phyloP scores from a whole-genome alignment of 805 yeast species.

The Kluyveromyces nonfermentans region DNA sequence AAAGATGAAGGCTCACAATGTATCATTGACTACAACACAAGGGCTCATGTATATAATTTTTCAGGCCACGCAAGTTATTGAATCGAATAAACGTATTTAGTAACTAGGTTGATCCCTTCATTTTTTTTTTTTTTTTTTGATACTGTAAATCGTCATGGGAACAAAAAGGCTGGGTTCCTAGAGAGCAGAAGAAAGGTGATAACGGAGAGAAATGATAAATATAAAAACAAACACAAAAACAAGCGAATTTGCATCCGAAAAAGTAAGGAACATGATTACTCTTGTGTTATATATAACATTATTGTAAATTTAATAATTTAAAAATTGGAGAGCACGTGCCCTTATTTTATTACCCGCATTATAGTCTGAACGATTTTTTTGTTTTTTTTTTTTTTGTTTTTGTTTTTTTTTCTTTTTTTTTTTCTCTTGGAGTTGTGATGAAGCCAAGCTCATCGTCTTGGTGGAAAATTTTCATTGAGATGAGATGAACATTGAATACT shows the following conservation, averaged over 20 bases:
- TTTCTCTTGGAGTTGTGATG: not conserved
- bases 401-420: not conserved
- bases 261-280: too few relatives aligned
- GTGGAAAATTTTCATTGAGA: conserved; percentile 1
- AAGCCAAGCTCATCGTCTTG: not conserved
- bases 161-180: too few relatives aligned
- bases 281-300: too few relatives aligned
- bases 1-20: not conserved
- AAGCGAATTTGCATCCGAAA: not conserved
- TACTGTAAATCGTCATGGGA: not conserved
- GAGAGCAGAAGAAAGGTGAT: too few relatives aligned
- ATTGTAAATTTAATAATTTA: too few relatives aligned
- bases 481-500: not conserved
- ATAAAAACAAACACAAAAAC: not conserved
- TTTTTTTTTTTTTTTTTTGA: not conserved
- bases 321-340: too few relatives aligned
- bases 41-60: too few relatives aligned
- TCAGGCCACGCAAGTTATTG: too few relatives aligned
- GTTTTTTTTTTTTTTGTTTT: not conserved
- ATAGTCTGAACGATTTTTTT: not conserved
- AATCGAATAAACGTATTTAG: not conserved
- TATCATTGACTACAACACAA: not conserved
- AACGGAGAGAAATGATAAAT: too few relatives aligned
- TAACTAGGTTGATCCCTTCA: not conserved
- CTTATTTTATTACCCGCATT: not conserved